phyloP scores from a whole-genome alignment of 306 rosid species.

The Hippophae tibetana region DNA sequence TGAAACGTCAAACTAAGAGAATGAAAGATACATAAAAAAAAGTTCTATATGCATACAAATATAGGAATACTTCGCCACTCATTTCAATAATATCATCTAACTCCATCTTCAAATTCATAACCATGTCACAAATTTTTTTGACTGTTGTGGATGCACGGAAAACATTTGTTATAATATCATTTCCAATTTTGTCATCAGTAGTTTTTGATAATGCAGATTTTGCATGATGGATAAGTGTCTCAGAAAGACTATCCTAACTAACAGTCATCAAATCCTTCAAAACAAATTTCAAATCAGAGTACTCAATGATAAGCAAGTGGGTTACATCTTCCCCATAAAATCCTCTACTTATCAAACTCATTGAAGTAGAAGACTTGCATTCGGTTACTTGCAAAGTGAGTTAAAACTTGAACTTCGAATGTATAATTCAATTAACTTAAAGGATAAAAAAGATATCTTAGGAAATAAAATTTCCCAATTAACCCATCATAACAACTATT shows the following conservation, averaged over 20 bases:
- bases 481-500: no score
- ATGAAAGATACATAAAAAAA: background rate
- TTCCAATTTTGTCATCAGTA: slow-evolving; percentile 61
- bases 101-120: slow-evolving; percentile 42
- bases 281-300: slow-evolving; percentile 42
- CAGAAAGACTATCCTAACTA: slow-evolving; percentile 55
- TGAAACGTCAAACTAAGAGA: slow-evolving; percentile 1
- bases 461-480: no score
- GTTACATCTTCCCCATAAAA: slow-evolving; percentile 45
- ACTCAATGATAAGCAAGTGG: slow-evolving; percentile 51
- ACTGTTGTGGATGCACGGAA: slow-evolving; percentile 67
- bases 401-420: background rate
- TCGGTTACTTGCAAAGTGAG: slow-evolving; percentile 21
- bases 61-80: slow-evolving; percentile 65
- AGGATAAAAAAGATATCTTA: no score
- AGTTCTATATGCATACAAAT: background rate
- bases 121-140: slow-evolving; percentile 69
- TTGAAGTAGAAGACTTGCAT: slow-evolving; percentile 39
- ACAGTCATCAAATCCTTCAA: slow-evolving; percentile 83
- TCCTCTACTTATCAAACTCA: slow-evolving; percentile 39
- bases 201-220: slow-evolving; percentile 52
- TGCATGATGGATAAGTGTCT: slow-evolving; percentile 30
- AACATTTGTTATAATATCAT: slow-evolving; percentile 52
- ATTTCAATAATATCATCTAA: slow-evolving; percentile 69
- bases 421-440: background rate